A percentile compares a stretch with the other conserved stretches of the same genome.
These are phyloP conservation scores for Letharia columbiana DNA, from an alignment of 495 filamentous ascomycete species.

Conservation along the genomic window DNA sequence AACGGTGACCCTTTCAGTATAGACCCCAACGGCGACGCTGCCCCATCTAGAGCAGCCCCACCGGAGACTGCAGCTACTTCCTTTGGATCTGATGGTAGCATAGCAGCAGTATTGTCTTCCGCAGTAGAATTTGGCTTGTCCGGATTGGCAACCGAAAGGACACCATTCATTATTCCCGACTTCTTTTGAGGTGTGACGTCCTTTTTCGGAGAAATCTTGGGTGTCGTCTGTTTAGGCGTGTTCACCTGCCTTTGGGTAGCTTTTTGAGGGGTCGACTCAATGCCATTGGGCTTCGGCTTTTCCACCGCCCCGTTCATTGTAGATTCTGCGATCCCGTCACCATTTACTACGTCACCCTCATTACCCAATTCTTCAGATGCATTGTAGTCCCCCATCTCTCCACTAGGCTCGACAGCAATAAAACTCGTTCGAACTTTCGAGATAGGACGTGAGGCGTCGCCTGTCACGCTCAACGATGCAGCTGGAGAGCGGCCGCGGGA, in stretches of 20 bases:
- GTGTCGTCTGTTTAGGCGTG: neutral
- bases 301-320: neutral
- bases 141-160: slow-evolving; percentile 22
- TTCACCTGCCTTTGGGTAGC: neutral
- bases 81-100: slow-evolving; percentile 33
- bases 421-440: slow-evolving; percentile 80
- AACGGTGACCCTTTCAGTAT: slow-evolving; percentile 28
- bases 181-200: slow-evolving; percentile 27
- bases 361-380: slow-evolving; percentile 20
- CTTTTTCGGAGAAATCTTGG: slow-evolving; percentile 14
- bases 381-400: slow-evolving; percentile 33
- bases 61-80: slow-evolving; percentile 31
- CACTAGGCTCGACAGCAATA: slow-evolving; percentile 63
- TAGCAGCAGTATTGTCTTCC: slow-evolving; percentile 28
- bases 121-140: slow-evolving; percentile 33
- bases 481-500: slow-evolving; percentile 68
- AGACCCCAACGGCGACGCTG: slow-evolving; percentile 25
- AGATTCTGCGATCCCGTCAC: neutral
- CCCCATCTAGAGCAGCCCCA: slow-evolving; percentile 28
- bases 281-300: slow-evolving; percentile 9
- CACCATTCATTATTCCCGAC: slow-evolving; percentile 6
- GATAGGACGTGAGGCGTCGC: slow-evolving; percentile 46
- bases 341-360: slow-evolving; percentile 10
- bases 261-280: slow-evolving; percentile 4
- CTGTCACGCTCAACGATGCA: slow-evolving; percentile 23